Conservation (phyloP, 1,284 basidiomycete genomes). For the Malassezia caprae region DNA sequence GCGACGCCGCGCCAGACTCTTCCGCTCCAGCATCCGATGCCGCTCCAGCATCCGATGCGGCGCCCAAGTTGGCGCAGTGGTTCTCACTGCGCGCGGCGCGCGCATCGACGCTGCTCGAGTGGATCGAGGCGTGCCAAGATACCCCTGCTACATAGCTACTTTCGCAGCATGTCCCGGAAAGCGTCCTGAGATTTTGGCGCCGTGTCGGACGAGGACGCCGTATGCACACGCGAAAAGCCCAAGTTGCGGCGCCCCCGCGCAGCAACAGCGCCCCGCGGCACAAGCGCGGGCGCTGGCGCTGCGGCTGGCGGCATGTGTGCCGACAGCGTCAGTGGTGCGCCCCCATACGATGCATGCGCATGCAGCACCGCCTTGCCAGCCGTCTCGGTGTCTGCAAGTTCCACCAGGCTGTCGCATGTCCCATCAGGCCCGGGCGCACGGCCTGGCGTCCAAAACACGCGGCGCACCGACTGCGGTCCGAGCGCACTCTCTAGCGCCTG, state of each 20-base stretch:
- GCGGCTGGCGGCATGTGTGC: not conserved
- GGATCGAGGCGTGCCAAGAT: conserved; percentile 9
- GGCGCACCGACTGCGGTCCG: conserved; percentile 23
- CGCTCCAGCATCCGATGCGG: not conserved
- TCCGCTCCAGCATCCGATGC: not conserved
- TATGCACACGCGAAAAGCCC: conserved; percentile 13
- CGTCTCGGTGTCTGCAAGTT: conserved; percentile 22
- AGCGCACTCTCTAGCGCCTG: conserved; percentile 33
- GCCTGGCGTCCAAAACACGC: conserved; percentile 30
- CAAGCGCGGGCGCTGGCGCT: not conserved
- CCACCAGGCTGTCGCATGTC: conserved; percentile 24
- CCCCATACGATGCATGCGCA: conserved; percentile 2
- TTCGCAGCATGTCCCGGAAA: conserved; percentile 25
- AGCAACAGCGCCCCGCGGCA: conserved; percentile 17
- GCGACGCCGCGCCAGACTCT: not conserved
- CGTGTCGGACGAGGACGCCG: not conserved
- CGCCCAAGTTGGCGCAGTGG: not conserved
- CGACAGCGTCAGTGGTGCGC: conserved; percentile 1
- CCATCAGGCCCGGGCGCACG: conserved; percentile 15
- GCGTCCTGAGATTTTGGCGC: conserved; percentile 23
- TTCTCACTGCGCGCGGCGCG: conserved; percentile 1
- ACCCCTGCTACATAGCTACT: conserved; percentile 1
- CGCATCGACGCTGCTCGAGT: not conserved
- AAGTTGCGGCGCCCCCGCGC: conserved; percentile 18
- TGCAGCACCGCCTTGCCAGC: conserved; percentile 26